Conservation (phyloP, 1,284 basidiomycete species). For the Violaceomyces palustris region DNA sequence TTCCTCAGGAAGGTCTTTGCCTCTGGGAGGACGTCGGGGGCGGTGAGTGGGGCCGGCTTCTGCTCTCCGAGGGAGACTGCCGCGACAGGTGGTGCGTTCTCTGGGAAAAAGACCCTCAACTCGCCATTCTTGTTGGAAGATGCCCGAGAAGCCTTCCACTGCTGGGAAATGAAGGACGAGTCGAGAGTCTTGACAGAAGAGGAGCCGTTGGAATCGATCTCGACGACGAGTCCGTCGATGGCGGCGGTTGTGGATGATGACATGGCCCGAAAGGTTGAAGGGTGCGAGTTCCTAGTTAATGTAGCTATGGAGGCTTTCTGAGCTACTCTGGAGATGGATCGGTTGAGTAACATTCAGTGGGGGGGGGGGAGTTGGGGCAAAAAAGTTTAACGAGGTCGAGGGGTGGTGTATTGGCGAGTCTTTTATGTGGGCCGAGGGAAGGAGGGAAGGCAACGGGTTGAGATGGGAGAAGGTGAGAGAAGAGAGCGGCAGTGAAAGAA, state of each 20-base stretch:
- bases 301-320: too few relatives aligned
- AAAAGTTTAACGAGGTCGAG: too few relatives aligned
- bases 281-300: too few relatives aligned
- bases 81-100: constrained; percentile 29
- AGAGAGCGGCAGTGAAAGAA: too few relatives aligned
- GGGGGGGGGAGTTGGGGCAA: too few relatives aligned
- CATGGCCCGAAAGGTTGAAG: constrained; percentile 12
- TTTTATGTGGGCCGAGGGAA: too few relatives aligned
- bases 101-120: constrained; percentile 44
- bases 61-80: constrained; percentile 43
- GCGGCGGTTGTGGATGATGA: constrained; percentile 1
- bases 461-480: too few relatives aligned
- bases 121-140: constrained; percentile 40
- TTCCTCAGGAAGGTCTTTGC: constrained; percentile 43
- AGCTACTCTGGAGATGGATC: too few relatives aligned
- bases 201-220: constrained; percentile 26
- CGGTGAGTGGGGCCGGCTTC: constrained; percentile 40
- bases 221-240: constrained; percentile 32
- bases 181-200: constrained; percentile 35
- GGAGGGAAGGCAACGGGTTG: too few relatives aligned
- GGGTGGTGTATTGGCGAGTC: too few relatives aligned
- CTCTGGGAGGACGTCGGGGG: constrained; percentile 36
- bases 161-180: constrained; percentile 29
- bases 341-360: too few relatives aligned
- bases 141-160: constrained; percentile 46